These are phyloP conservation scores for Polyporus tsugae DNA, from an alignment of 1,284 basidiomycete genomes.

Conservation along the genomic window DNA sequence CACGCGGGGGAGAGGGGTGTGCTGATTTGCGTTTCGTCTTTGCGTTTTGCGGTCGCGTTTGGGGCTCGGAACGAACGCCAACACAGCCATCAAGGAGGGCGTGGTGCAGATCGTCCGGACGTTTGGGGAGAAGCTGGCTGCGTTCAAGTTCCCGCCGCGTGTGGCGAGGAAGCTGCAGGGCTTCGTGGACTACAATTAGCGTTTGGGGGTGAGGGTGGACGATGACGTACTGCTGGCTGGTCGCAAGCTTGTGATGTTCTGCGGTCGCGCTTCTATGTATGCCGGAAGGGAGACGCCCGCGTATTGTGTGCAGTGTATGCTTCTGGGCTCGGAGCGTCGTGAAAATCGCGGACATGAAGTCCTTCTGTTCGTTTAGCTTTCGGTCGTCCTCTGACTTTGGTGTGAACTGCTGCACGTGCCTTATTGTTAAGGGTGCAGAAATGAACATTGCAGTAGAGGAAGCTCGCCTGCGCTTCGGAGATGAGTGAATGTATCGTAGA, in stretches of 20 bases:
- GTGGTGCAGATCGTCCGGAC: constrained; percentile 73
- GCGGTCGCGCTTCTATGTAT: not conserved
- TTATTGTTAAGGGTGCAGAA: not conserved
- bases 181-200: constrained; percentile 66
- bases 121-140: constrained; percentile 77
- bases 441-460: not conserved
- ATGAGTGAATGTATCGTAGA: not conserved
- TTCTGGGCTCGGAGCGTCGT: not conserved
- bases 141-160: constrained; percentile 79
- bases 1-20: not conserved
- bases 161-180: constrained; percentile 72
- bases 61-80: not conserved
- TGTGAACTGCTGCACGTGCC: not conserved
- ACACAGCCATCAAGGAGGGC: constrained; percentile 72
- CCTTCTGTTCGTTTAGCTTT: not conserved
- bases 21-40: constrained; percentile 19
- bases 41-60: constrained; percentile 11
- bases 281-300: not conserved
- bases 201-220: not conserved
- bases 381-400: not conserved
- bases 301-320: not conserved
- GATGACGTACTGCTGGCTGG: not conserved
- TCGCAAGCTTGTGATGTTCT: not conserved
- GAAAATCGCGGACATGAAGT: not conserved
- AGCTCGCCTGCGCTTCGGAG: not conserved